Conservation (phyloP, 371 early-diverging fungal genomes). For the Sporodiniella umbellata region DNA sequence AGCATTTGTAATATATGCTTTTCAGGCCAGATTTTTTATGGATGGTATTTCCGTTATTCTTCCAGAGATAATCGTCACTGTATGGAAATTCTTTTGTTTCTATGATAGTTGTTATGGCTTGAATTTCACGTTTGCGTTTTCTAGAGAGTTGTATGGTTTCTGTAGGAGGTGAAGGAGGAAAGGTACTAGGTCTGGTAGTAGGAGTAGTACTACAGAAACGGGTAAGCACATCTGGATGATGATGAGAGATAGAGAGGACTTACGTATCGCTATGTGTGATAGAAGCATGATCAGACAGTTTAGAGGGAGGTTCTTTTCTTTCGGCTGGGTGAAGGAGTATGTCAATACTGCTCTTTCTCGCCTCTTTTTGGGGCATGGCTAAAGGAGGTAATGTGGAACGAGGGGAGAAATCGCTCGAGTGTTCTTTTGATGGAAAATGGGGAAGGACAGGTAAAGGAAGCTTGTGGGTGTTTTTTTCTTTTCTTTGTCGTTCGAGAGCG, state of each 20-base stretch:
- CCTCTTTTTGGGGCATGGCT: neutral
- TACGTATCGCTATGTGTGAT: neutral
- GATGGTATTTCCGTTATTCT: constrained; percentile 56
- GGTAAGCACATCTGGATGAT: neutral
- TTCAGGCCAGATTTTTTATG: constrained; percentile 53
- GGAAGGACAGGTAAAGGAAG: neutral
- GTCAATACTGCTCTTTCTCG: constrained; percentile 16
- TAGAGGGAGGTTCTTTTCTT: constrained; percentile 10
- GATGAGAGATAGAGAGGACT: no score
- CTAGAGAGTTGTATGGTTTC: constrained; percentile 23
- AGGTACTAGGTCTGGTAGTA: neutral
- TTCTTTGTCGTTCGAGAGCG: constrained; percentile 12
- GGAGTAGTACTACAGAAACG: neutral
- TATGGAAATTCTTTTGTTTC: constrained; percentile 49
- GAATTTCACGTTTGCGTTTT: constrained; percentile 56
- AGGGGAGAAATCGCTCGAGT: neutral
- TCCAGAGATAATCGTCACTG: constrained; percentile 51
- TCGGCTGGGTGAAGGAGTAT: constrained; percentile 9
- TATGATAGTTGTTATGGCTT: constrained; percentile 49
- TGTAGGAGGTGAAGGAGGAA: constrained; percentile 11
- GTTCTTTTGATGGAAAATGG: neutral
- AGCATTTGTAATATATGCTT: constrained; percentile 55
- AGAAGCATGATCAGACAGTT: neutral
- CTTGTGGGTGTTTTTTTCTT: neutral
- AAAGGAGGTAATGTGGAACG: constrained; percentile 7